Conservation (phyloP, 768 basidiomycete species). For the Termitomyces sp. region DNA sequence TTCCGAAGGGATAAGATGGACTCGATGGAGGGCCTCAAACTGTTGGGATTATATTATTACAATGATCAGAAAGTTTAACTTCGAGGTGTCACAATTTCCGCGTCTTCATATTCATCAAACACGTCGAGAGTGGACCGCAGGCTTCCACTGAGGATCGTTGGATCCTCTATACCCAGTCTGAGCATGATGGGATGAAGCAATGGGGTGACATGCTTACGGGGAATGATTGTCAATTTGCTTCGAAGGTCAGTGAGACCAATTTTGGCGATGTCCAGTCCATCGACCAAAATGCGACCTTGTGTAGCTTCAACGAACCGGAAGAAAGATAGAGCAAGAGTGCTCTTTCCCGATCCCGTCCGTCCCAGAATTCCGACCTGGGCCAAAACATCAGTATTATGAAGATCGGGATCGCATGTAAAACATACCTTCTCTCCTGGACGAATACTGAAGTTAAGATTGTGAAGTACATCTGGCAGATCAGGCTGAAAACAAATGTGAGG, state of each 20-base stretch:
- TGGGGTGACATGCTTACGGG: constrained; percentile 42
- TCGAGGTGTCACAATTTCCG: constrained; percentile 59
- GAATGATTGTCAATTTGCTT: constrained; percentile 64
- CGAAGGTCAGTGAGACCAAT: constrained; percentile 83
- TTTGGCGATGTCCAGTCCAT: constrained; percentile 74
- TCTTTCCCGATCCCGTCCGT: constrained; percentile 74
- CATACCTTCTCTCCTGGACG: constrained; percentile 72
- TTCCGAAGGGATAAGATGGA: constrained; percentile 69
- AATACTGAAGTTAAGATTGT: constrained; percentile 72
- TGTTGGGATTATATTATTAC: constrained; percentile 22
- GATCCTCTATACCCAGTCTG: constrained; percentile 60
- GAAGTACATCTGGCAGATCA: constrained; percentile 83
- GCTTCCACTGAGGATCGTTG: constrained; percentile 82
- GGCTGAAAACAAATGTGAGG: constrained; percentile 42
- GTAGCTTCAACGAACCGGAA: constrained; percentile 89
- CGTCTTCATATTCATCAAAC: constrained; percentile 82
- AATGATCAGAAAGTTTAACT: background rate
- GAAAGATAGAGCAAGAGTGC: constrained; percentile 73
- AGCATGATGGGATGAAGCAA: background rate
- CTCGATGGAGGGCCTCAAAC: constrained; percentile 83
- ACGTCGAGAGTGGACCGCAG: constrained; percentile 80
- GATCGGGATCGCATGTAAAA: background rate
- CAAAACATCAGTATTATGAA: background rate
- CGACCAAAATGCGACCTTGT: constrained; percentile 69
- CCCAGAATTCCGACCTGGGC: constrained; percentile 66